A percentile compares a stretch with the other conserved stretches of the same genome.
phyloP scores from a whole-genome alignment of 2,329 filamentous ascomycete species.

The Nemania sp. region DNA sequence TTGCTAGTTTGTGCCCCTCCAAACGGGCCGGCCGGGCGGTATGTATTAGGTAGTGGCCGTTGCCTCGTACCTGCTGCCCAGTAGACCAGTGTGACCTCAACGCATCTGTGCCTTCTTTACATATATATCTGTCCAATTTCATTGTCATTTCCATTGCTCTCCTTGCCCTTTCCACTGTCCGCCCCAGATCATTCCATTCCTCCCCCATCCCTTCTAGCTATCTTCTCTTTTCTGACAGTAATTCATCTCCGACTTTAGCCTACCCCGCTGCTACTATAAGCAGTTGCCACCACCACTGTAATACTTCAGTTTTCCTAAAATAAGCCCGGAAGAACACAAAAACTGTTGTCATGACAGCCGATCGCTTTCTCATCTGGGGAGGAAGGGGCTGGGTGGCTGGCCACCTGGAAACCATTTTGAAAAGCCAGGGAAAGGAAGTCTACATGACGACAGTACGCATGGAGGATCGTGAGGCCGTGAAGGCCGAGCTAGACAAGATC shows the following conservation, averaged over 20 bases:
- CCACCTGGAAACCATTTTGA: constrained; percentile 61
- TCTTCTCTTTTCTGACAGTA: neutral
- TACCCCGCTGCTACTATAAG: constrained; percentile 3
- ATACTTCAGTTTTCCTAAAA: neutral
- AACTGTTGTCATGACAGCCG: constrained; percentile 35
- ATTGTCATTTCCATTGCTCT: neutral
- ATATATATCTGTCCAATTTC: neutral
- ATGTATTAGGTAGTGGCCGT: constrained; percentile 4
- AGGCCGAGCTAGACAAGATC: constrained; percentile 58
- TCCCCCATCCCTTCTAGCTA: neutral
- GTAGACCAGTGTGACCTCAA: neutral
- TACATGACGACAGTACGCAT: constrained; percentile 64
- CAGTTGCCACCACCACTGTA: neutral
- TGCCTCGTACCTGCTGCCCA: too few species aligned
- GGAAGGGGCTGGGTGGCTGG: constrained; percentile 65
- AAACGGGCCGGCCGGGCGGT: neutral
- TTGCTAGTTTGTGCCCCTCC: constrained; percentile 17
- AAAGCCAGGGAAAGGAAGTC: constrained; percentile 63
- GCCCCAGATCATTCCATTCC: neutral
- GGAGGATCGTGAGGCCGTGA: constrained; percentile 63
- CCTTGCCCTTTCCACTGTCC: too few species aligned
- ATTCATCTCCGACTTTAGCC: neutral
- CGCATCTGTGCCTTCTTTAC: neutral
- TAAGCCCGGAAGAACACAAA: neutral
- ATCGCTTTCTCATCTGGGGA: constrained; percentile 66